These are phyloP conservation scores for Naganishia vishniacii DNA, from an alignment of 768 basidiomycete genomes.

Conservation along the genomic window DNA sequence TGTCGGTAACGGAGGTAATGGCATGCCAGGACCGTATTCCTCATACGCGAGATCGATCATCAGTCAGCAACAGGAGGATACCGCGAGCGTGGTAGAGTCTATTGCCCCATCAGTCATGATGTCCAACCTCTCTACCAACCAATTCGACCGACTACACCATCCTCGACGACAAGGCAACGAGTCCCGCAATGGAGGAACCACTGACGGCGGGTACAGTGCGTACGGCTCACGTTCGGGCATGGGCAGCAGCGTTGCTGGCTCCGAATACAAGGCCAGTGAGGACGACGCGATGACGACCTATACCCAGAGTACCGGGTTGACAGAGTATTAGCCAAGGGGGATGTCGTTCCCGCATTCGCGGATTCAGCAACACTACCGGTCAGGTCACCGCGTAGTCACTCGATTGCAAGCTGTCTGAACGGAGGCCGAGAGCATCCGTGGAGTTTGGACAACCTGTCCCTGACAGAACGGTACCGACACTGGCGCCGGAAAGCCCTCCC, in stretches of 20 bases:
- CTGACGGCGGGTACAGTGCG: conserved; percentile 27
- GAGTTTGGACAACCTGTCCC: no score
- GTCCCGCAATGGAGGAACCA: conserved; percentile 16
- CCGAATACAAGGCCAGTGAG: conserved; percentile 43
- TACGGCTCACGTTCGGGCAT: conserved; percentile 41
- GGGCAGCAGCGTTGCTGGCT: conserved; percentile 37
- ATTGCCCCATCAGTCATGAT: conserved; percentile 53
- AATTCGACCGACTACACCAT: conserved; percentile 79
- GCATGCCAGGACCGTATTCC: conserved; percentile 58
- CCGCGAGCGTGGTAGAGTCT: conserved; percentile 60
- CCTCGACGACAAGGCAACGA: conserved; percentile 9
- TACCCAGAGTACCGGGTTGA: conserved; percentile 48
- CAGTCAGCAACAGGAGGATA: conserved; percentile 57
- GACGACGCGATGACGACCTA: conserved; percentile 40
- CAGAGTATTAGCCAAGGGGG: conserved; percentile 45
- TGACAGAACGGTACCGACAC: no score
- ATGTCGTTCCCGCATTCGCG: no score
- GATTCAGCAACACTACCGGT: no score
- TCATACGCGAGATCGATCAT: conserved; percentile 73
- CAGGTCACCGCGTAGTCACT: no score
- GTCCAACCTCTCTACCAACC: conserved; percentile 72
- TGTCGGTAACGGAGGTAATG: conserved; percentile 71
- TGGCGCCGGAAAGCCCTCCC: no score
- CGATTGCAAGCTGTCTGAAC: no score
- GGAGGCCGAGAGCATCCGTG: no score